phyloP scores from a whole-genome alignment of 139 green algal genomes.

The Coccomyxa sp. region DNA sequence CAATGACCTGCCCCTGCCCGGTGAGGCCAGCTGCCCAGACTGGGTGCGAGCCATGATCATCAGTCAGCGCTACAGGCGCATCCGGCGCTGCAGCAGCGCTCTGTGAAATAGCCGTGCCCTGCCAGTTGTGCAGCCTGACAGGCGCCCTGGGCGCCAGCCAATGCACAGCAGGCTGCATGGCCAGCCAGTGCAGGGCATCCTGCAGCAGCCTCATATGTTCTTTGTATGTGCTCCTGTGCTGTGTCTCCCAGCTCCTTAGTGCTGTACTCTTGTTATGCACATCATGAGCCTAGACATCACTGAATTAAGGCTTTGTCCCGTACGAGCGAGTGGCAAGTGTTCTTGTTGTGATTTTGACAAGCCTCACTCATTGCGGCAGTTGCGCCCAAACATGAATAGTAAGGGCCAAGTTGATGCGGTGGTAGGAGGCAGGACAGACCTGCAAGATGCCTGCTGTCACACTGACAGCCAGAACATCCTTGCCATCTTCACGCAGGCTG shows the following conservation, averaged over 20 bases:
- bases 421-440: neutral
- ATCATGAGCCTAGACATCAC: no score
- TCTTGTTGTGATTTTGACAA: no score
- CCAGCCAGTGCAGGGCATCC: slow-evolving; percentile 2
- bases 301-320: no score
- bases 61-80: neutral
- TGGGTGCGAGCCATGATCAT: slow-evolving; percentile 38
- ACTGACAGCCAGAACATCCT: neutral
- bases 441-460: neutral
- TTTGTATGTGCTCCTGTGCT: neutral
- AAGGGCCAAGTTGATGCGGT: no score
- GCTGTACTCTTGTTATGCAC: no score
- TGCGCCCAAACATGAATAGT: no score
- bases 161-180: slow-evolving; percentile 25
- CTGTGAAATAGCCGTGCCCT: slow-evolving; percentile 53
- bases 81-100: neutral
- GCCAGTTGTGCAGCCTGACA: slow-evolving; percentile 45
- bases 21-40: slow-evolving; percentile 72
- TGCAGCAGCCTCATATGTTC: neutral
- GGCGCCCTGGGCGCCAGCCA: slow-evolving; percentile 40
- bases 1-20: slow-evolving; percentile 63
- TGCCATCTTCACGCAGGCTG: neutral
- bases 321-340: no score
- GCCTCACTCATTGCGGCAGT: no score
- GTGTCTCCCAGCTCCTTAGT: no score